Percentiles rank a stretch among this genome's conserved stretches.
phyloP scores from a whole-genome alignment of 1,284 basidiomycete genomes.

The Sphagnurus paluster region DNA sequence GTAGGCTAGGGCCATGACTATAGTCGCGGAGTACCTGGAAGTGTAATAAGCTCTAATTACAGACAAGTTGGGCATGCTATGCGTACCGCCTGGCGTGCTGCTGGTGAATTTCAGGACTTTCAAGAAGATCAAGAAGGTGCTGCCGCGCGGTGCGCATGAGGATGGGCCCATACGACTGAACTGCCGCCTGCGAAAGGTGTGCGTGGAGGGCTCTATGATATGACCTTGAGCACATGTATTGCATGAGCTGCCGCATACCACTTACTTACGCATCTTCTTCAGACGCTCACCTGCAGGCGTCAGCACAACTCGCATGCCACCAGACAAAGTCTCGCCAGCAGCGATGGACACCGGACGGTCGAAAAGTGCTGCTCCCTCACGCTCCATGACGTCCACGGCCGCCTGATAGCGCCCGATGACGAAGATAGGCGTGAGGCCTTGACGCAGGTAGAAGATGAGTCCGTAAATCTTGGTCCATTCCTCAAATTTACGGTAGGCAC shows the following conservation, averaged over 20 bases:
- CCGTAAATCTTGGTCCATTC: constrained; percentile 47
- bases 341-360: constrained; percentile 51
- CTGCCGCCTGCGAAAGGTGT: too few relatives aligned
- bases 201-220: too few relatives aligned
- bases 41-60: not conserved
- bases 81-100: constrained; percentile 50
- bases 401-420: constrained; percentile 45
- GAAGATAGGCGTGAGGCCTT: constrained; percentile 37
- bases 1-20: constrained; percentile 67
- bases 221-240: too few relatives aligned
- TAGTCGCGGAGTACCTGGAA: constrained; percentile 58
- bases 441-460: constrained; percentile 42
- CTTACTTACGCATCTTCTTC: constrained; percentile 46
- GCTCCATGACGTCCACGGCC: constrained; percentile 56
- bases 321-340: constrained; percentile 48
- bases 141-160: constrained; percentile 47
- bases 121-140: constrained; percentile 53
- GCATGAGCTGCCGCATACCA: not conserved
- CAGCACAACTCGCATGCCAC: constrained; percentile 45
- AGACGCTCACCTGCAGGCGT: constrained; percentile 44
- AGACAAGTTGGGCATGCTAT: not conserved
- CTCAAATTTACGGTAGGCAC: constrained; percentile 46
- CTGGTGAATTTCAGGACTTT: constrained; percentile 48
- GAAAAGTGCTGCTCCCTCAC: constrained; percentile 45
- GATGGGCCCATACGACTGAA: too few relatives aligned